phyloP scores from a whole-genome alignment of 106 monocot species.

The Amphibolis antarctica region DNA sequence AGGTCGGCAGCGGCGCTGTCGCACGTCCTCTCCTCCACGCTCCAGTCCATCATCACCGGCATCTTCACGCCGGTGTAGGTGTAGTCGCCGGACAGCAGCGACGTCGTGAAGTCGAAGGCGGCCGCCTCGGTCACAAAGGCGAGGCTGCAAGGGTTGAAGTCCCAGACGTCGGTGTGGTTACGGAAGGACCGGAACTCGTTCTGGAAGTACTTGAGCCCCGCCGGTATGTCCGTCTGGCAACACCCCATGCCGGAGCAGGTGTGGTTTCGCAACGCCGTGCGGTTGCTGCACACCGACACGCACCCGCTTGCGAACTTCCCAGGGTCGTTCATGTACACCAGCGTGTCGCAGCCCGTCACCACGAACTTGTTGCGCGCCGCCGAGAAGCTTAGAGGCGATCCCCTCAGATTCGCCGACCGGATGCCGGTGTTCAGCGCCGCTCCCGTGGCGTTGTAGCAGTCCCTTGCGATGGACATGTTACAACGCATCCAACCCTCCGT shows the following conservation, averaged over 20 bases:
- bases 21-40: constrained; percentile 9
- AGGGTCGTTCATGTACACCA: constrained; percentile 6
- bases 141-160: constrained; percentile 28
- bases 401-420: neutral
- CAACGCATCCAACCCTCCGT: neutral
- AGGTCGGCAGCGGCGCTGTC: neutral
- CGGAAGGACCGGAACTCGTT: neutral
- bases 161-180: constrained; percentile 2
- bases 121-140: constrained; percentile 16
- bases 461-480: neutral
- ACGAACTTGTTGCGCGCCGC: constrained; percentile 20
- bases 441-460: constrained; percentile 11
- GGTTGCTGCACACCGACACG: constrained; percentile 8
- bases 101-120: constrained; percentile 14
- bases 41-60: constrained; percentile 29
- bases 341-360: constrained; percentile 23
- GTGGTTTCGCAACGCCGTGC: neutral
- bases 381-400: constrained; percentile 6
- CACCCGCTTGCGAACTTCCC: constrained; percentile 11
- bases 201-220: constrained; percentile 12
- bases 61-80: neutral
- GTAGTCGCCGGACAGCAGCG: constrained; percentile 3
- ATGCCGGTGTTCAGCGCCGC: neutral
- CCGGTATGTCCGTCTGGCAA: constrained; percentile 38
- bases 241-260: constrained; percentile 43